Base-by-base conservation (phyloP, 345 rosid species). In the Physaria fendleri region DNA sequence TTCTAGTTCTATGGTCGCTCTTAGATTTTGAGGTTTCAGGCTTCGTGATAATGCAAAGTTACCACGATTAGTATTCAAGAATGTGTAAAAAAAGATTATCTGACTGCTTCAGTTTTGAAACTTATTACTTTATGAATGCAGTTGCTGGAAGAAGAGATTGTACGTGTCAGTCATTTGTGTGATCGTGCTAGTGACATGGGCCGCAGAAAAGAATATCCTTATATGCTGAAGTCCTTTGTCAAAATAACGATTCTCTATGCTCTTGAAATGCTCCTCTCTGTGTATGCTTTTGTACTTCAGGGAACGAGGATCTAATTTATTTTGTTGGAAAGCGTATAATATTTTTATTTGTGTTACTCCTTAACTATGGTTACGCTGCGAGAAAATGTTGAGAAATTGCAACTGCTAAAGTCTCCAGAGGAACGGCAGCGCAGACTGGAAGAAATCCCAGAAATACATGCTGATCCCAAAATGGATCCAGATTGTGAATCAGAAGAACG, bases 181-280 rank as follows among this genome's bases (percentile, higher is more conserved):
- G 99, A 94, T 82, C 97, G 99, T 71, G 99, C 97, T 15, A 94
- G 99, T 77, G 99, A 94, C 45, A 64, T 76, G 79, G 99, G 99
- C 20, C 88, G 72, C 22, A 81, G 93, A 66, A 94, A 94, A 74
- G 93, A 90, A 90, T 94, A 94, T 94, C 99, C 99, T 94, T 89
- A 68, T 8, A 71, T 37, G 30, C 46, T 55, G 30, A 54, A 38
- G 7, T 8, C 55, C 52, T 37, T 56, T 50, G 14, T 24, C 50
- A 6, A 43, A 39, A 56, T 58, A 16, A 48, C 34, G 23, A 49
- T 64, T 39, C 6, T 4, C 37, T 2, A 14, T 62, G 17, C 58
- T 48, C 13, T 62, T 46, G 3, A 22, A 41, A 42, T 20, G 34
- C 37, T 45, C 29, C 27, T 34, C 52, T 34, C 25, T 62, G 64